Base-by-base conservation (phyloP, 345 rosid genomes). In the Heritiera littoralis region DNA sequence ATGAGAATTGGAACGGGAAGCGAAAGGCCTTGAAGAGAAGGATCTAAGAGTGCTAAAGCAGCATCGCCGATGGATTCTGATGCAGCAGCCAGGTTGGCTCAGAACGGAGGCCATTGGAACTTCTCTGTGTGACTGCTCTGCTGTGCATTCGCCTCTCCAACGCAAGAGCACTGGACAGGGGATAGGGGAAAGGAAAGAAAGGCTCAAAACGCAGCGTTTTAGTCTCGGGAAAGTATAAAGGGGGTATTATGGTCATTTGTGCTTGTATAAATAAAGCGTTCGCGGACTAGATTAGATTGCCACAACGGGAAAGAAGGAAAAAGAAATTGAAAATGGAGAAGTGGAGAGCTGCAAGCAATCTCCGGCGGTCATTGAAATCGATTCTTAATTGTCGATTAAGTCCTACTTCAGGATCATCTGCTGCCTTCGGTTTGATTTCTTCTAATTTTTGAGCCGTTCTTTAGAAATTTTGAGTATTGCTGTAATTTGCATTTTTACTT, bases 31-130 rank as follows among this genome's bases (percentile, higher is more conserved):
- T n/a, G 88, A 84, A 59, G 87, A 85, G 84, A 89, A 79, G 69
- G 84, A 80, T 40, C 82, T 71, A 51, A 87, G 83, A 77, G 80
- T 41, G 43, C 5, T 71, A 75, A 86, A 77, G 76, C 83, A 77
- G 75, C 88, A 77, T 40, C 86, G 78, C 28, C 80, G 79, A 7
- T 88, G 87, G 69, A 89, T 55, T 85, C 72, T 83, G 52, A 86
- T 69, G 77, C 88, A 84, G 23, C 87, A 79, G 55, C 84, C 86
- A 61, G 86, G 88, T 43, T 85, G 85, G 58, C 76, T 87, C 45
- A 88, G 80, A 40, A 90, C 85, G 1, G 92, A 83, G 13, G 94
- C 86, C 11, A 92, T 65, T 72, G 78, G 38, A 66, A 40, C 46
- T 38, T 30, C 28, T n/a, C 10, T 5, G 18, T 35, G 78, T 40